These are phyloP conservation scores for Curvularia spicifera DNA, from an alignment of 2,329 filamentous ascomycete genomes.

Conservation along the genomic window DNA sequence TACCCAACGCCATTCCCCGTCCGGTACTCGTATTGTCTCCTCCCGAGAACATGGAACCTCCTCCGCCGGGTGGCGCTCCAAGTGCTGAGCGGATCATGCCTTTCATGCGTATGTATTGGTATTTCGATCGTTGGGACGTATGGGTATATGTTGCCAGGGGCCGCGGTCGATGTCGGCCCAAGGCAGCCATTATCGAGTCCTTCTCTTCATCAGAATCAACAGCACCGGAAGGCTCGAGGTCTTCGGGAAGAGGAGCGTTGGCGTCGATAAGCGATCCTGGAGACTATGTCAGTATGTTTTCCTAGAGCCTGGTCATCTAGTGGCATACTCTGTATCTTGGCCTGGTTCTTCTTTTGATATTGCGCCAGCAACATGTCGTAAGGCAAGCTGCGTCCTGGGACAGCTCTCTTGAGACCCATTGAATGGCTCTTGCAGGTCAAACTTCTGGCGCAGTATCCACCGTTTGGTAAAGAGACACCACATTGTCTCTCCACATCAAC, in stretches of 20 bases:
- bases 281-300: slow-evolving; percentile 10
- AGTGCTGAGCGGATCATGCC: slow-evolving; percentile 67
- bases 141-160: slow-evolving; percentile 72
- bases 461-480: slow-evolving; percentile 84
- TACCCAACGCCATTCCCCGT: slow-evolving; percentile 38
- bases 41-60: slow-evolving; percentile 31
- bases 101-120: slow-evolving; percentile 68
- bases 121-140: slow-evolving; percentile 60
- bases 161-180: slow-evolving; percentile 74
- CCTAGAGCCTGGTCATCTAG: too few species aligned
- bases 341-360: slow-evolving; percentile 92
- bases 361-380: slow-evolving; percentile 84
- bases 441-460: slow-evolving; percentile 84
- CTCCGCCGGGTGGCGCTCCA: slow-evolving; percentile 51
- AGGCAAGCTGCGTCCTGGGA: slow-evolving; percentile 83
- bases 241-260: slow-evolving; percentile 87
- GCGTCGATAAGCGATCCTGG: slow-evolving; percentile 92
- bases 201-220: slow-evolving; percentile 97
- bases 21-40: slow-evolving; percentile 32
- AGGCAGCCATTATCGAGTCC: slow-evolving; percentile 82
- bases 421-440: slow-evolving; percentile 92
- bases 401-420: slow-evolving; percentile 93
- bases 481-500: slow-evolving; percentile 95
- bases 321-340: slow-evolving; percentile 88
- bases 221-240: slow-evolving; percentile 71